Base-by-base conservation (phyloP, 2,329 filamentous ascomycete species). In the Madurella fahalii region DNA sequence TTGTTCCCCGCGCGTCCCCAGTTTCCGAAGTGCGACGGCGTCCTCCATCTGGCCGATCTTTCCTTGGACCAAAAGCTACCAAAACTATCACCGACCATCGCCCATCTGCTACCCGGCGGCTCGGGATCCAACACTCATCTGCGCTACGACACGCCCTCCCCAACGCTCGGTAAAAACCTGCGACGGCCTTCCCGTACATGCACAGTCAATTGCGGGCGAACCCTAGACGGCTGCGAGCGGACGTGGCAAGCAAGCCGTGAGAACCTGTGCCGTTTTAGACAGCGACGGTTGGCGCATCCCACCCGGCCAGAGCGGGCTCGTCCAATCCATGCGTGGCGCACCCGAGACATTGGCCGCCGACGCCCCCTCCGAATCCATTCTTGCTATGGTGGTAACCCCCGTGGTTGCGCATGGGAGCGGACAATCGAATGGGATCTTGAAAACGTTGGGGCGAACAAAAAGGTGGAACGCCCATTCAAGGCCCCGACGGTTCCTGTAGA, bases 381-480 rank as follows among this genome's bases (percentile, higher is more conserved):
- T 46, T 59, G 58, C 44, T 57, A 53, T 59, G 58, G 54, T 62
- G 52, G 53, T 31, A 53, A 53, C 44, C 34, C 47, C 41, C 50
- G 51, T 42, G 31, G 30, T 49, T 40, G 45, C 41, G 43, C 47
- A 47, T 52, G 40, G 42, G 48, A 58, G 25, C 16, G 57, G 53
- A 60, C 18, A 54, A 54, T 50, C 52, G 41, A 50, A 47, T 48
- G 52, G 54, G 53, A 55, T 49, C 16, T 47, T 45, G 55, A 32
- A 40, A 34, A 37, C n/a, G 17, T 12, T 34, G 31, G 42, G 20
- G 44, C 39, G 39, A 50, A 39, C 40, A 39, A 32, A 7, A 40
- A 15, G 11, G 34, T 25, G 25, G 25, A 25, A 25, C 25, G 25
- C 25, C 4, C 25, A 25, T 25, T 25, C 4, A 7, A 25, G 25